Evolutionary conservation across 495 filamentous ascomycete genomes (phyloP), one percentile per base, ranked within the genome.

Genomic region (Aspergillus conjunctus): DNA sequence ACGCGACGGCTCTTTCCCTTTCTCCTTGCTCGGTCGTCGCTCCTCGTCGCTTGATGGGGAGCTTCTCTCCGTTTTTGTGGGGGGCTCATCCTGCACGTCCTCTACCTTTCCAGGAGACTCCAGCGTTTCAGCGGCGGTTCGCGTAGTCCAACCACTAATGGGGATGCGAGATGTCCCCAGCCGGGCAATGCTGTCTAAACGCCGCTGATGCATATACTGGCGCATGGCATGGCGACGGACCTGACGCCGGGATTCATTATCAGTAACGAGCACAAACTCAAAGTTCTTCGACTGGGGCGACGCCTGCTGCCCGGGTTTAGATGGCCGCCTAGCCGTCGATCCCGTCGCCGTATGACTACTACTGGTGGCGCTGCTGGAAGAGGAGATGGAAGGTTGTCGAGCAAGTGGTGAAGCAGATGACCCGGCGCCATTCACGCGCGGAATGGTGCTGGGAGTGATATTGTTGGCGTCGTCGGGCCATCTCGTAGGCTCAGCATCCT

Each of bases 191-290:
- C 68, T 65, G 54, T 71, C 68, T 32, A 71, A 56, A 20, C 68
- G 68, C 34, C 68, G 63, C 51, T 71, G 66, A 37, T 68, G 66
- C 68, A 71, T 71, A 53, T 71, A 71, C 56, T 71, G 66, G 43
- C 68, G 68, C 68, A 71, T 71, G 9, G 68, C 68, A 71, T 71
- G 68, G 11, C 68, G 68, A 32, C 68, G 68, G 37, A 71, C 68
- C 53, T 71, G 68, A 31, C 68, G 68, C 34, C 68, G 66, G 21
- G 68, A 71, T 55, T 62, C 68, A 22, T 62, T 66, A 65, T 71
- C 68, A 7, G 66, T 71, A 4, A 71, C 68, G 31, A 71, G 62
- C 9, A 71, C 68, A 58, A 71, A 71, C 52, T 71, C 68, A 56
- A 71, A 71, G 58, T 55, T 71, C 58, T 60, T 64, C 18, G 59